Base-by-base conservation (phyloP, 345 rosid species). In the Eucalyptus cloeziana region DNA sequence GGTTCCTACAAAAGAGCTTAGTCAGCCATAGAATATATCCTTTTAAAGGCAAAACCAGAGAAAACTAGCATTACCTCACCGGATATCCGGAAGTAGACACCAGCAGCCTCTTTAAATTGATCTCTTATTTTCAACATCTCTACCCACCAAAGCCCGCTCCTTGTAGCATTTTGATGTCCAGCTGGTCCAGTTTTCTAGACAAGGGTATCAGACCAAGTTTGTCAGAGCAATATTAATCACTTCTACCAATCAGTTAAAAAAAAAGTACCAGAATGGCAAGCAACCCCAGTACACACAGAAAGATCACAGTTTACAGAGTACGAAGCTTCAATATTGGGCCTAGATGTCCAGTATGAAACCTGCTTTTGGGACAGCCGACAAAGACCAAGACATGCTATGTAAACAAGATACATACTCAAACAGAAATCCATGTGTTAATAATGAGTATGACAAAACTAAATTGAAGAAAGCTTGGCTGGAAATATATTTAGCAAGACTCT, bases 141-240 rank as follows among this genome's bases (percentile, higher is more conserved):
- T 87, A 94, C 93, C 99, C 99, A 98, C 99, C 99, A 97, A 90
- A 98, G 99, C 88, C 99, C 99, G 90, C 99, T 97, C 89, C 99
- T 94, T 86, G 95, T 94, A 91, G 98, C 96, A 96, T 94, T 94
- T 92, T 94, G 97, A 89, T 93, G 95, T 93, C 97, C 97, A 91
- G 94, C 83, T 88, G 95, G 88, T 89, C 97, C 99, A 91, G 93
- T 91, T 93, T 95, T 98, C 99, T 98, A 90, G 93, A 92, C 17
- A 67, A 87, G 80, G 81, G 67, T 43, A 86, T 58, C 49, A 24
- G 9, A 86, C 40, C 24, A 50, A 86, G 45, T 33, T 86, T 52
- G 16, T 13, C 40, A 86, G 21, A 43, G 27, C 87, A 37, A 47
- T 30, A 37, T n/a, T 13, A 86, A 43, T 40, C 40, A 86, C 67